These are phyloP conservation scores for Xylaria sp. DNA, from an alignment of 2,329 filamentous ascomycete species.

Conservation along the genomic window DNA sequence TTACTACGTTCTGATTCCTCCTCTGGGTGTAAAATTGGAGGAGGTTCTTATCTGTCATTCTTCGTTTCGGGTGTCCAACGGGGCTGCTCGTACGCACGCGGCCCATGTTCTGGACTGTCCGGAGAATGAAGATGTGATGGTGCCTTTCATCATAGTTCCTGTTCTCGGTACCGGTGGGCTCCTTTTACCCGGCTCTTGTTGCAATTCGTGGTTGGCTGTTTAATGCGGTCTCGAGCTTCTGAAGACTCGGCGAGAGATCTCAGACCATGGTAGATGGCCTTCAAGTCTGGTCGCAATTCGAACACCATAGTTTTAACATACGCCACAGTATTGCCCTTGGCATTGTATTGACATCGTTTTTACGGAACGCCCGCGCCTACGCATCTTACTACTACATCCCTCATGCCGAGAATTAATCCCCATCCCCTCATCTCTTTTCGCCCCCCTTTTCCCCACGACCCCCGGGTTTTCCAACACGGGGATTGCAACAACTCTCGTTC, in stretches of 20 bases:
- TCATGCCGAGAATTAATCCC: background rate
- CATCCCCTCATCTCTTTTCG: constrained; percentile 8
- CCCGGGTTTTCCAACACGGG: constrained; percentile 5
- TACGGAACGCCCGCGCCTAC: constrained; percentile 4
- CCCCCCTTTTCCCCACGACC: constrained; percentile 3
- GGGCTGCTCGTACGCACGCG: background rate
- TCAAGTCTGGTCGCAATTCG: background rate
- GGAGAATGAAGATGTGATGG: background rate
- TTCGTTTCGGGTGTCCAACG: background rate
- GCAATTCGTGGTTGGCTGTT: constrained; percentile 1
- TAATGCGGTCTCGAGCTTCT: background rate
- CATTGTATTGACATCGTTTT: constrained; percentile 8
- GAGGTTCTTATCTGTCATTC: background rate
- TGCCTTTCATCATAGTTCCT: background rate
- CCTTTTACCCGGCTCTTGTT: background rate
- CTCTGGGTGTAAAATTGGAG: background rate
- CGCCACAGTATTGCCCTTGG: constrained; percentile 4
- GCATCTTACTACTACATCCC: constrained; percentile 1
- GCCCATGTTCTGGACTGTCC: background rate
- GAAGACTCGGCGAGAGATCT: background rate
- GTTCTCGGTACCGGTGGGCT: background rate
- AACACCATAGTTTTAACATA: background rate
- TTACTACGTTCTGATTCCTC: background rate
- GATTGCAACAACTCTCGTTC: constrained; percentile 10
- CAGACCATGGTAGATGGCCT: background rate